Evolutionary conservation across 2,329 filamentous ascomycete genomes (phyloP).

Genomic region (Penicillium sp.): DNA sequence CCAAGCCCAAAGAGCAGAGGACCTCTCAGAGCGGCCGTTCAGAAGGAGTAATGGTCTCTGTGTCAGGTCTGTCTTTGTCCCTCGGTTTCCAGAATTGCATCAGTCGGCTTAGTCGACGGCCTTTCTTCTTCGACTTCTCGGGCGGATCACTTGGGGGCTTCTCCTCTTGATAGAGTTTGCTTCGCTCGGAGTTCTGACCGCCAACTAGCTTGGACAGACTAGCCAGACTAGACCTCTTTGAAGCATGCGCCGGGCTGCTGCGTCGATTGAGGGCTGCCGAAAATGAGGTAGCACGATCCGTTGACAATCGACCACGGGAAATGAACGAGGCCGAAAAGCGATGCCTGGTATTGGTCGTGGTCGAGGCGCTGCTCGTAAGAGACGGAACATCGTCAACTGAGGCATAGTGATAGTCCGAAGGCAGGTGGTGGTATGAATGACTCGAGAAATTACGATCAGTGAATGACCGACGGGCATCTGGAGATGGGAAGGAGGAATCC

Average conservation of each 20-base stretch:
- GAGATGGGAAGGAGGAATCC: slow-evolving; percentile 47
- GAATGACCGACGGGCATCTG: slow-evolving; percentile 45
- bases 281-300: slow-evolving; percentile 47
- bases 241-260: slow-evolving; percentile 39
- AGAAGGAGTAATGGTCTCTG: slow-evolving; percentile 17
- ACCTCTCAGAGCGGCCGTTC: slow-evolving; percentile 24
- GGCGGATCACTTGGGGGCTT: slow-evolving; percentile 41
- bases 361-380: slow-evolving; percentile 50
- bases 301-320: slow-evolving; percentile 40
- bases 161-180: slow-evolving; percentile 46
- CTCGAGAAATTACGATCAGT: slow-evolving; percentile 42
- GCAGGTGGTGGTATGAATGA: slow-evolving; percentile 36
- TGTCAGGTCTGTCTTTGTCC: slow-evolving; percentile 41
- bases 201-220: slow-evolving; percentile 49
- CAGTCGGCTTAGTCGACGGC: slow-evolving; percentile 46
- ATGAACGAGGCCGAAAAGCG: slow-evolving; percentile 47
- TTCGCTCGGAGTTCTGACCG: slow-evolving; percentile 44
- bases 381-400: slow-evolving; percentile 52
- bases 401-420: slow-evolving; percentile 40
- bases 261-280: slow-evolving; percentile 41
- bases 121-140: slow-evolving; percentile 45
- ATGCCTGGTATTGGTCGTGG: slow-evolving; percentile 43
- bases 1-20: slow-evolving; percentile 15
- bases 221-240: slow-evolving; percentile 49
- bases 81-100: slow-evolving; percentile 52